These are phyloP conservation scores for Ciborinia camelliae DNA, from an alignment of 2,329 filamentous ascomycete species.

Conservation along the genomic window DNA sequence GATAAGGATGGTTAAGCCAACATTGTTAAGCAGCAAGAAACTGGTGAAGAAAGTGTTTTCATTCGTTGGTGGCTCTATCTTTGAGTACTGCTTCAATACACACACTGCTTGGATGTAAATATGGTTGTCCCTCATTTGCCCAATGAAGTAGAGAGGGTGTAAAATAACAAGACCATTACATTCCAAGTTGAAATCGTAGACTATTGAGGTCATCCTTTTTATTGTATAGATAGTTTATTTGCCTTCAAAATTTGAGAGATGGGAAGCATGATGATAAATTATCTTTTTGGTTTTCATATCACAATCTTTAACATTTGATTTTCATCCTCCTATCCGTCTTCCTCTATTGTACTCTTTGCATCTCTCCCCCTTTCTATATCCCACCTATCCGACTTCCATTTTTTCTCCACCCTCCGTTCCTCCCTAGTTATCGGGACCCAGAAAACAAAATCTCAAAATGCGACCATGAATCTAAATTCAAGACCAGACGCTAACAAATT, in stretches of 20 bases:
- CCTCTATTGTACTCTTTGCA: slow-evolving; percentile 4
- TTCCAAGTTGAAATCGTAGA: neutral
- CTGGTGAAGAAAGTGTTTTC: no score
- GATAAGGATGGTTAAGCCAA: no score
- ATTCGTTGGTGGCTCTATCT: no score
- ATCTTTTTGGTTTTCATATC: neutral
- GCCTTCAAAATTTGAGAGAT: neutral
- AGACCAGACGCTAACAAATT: no score
- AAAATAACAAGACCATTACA: neutral
- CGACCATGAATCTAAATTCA: no score
- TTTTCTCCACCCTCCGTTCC: no score
- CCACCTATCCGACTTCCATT: neutral
- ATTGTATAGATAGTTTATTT: neutral
- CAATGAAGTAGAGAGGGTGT: neutral
- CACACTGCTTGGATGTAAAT: neutral
- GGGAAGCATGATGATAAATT: no score
- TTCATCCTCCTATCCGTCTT: no score
- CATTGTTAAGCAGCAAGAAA: no score
- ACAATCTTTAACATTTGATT: neutral
- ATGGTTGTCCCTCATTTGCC: neutral
- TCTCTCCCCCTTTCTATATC: neutral
- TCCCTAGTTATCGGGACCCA: no score
- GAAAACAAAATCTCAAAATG: neutral
- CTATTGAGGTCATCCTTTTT: neutral
- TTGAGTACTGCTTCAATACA: no score